Conservation (phyloP, 108 stramenopile species). For the Stephanodiscus triporus region DNA sequence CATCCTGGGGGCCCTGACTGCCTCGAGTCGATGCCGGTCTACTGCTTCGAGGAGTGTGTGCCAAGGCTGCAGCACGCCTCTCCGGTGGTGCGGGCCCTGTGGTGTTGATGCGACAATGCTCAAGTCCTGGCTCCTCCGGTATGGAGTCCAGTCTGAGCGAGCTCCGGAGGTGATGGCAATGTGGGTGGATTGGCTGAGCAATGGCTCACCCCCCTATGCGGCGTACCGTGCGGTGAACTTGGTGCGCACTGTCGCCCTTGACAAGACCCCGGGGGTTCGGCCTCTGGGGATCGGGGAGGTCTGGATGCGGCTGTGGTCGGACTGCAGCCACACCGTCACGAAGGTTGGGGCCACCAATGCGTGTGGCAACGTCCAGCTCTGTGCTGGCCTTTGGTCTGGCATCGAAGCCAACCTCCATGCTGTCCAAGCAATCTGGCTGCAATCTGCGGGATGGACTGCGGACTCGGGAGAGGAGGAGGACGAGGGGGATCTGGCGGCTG, state of each 20-base stretch:
- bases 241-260: conserved; percentile 27
- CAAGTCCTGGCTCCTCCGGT: conserved; percentile 1
- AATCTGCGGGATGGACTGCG: neutral
- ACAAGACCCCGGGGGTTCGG: conserved; percentile 44
- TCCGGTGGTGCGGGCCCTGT: conserved; percentile 16
- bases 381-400: neutral
- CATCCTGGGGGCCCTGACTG: too few relatives aligned
- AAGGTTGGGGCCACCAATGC: neutral
- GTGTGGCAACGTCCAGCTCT: neutral
- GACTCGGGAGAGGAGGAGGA: neutral
- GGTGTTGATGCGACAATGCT: conserved; percentile 15
- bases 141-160: neutral
- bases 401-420: conserved; percentile 7
- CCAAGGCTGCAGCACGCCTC: conserved; percentile 20
- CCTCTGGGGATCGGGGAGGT: conserved; percentile 41
- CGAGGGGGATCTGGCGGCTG: neutral
- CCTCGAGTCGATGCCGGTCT: too few relatives aligned
- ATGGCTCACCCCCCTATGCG: conserved; percentile 31
- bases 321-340: conserved; percentile 4
- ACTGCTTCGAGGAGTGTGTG: conserved; percentile 32
- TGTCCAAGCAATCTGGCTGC: neutral
- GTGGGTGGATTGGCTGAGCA: conserved; percentile 32
- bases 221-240: conserved; percentile 32
- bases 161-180: neutral
- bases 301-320: conserved; percentile 10